Evolutionary conservation across 306 rosid genomes (phyloP), one percentile per base, ranked within the genome.

Genomic region (Pueraria montana): DNA sequence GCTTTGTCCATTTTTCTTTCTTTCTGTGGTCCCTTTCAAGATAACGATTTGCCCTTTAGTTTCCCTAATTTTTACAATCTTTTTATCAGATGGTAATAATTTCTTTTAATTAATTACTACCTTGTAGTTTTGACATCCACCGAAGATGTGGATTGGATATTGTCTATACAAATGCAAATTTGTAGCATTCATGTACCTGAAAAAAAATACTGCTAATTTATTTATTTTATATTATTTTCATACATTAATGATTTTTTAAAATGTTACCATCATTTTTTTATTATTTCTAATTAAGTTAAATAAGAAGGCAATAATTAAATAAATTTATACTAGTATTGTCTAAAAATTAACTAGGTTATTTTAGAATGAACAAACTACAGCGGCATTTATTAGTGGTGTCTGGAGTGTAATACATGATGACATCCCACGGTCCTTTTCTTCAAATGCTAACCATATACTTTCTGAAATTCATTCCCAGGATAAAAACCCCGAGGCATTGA

Each of bases 401-500:
- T 62, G 18, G 40, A 11, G 1, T 30, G 43, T 5, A 14, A 27
- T 30, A 16, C 69, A 63, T 26, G 3, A 23, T 11, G 1, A 34
- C 4, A 34, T 34, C 6, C 9, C 24, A 0, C 8, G 9, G 20
- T 30, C 21, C 43, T 2, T 24, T 23, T 59, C 67, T 30, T 30
- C 12, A 63, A 63, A n/a, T n/a, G n/a, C n/a, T n/a, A n/a, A n/a
- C n/a, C n/a, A n/a, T n/a, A n/a, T n/a, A n/a, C n/a, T n/a, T n/a
- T n/a, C n/a, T n/a, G n/a, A n/a, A n/a, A n/a, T n/a, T n/a, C n/a
- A n/a, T n/a, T n/a, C n/a, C n/a, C n/a, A n/a, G 61, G 76, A 80
- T 86, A 84, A 88, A 85, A 91, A 70, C 10, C 80, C 92, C 1
- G 76, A 82, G 72, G 82, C 3, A 79, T 88, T 86, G 74, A 92